These are phyloP conservation scores for Oryza meyeriana DNA, from an alignment of 176 grass and related monocot genomes.

Conservation along the genomic window DNA sequence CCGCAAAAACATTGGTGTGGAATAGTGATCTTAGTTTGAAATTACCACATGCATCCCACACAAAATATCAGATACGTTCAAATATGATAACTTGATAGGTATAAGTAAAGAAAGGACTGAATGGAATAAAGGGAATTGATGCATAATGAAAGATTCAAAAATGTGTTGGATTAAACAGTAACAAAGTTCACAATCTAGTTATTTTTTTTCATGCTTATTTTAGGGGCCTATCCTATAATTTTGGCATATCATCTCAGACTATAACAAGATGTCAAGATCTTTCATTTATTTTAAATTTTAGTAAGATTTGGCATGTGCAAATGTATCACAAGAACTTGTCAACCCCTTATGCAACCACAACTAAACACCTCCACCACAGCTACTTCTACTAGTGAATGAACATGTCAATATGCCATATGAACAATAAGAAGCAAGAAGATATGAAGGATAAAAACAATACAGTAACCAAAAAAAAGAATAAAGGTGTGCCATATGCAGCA, in stretches of 20 bases:
- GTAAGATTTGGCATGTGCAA: background rate
- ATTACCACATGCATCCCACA: background rate
- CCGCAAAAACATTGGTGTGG: background rate
- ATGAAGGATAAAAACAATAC: background rate
- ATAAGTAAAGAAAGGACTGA: background rate
- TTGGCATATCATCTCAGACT: background rate
- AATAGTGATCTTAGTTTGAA: background rate
- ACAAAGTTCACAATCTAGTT: background rate
- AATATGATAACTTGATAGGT: slow-evolving; percentile 13
- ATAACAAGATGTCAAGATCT: background rate
- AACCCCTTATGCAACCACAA: slow-evolving; percentile 22
- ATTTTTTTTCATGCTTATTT: background rate
- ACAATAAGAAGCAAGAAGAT: background rate
- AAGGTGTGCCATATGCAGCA: background rate
- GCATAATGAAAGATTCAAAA: background rate
- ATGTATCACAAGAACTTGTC: background rate
- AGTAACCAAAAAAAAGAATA: background rate
- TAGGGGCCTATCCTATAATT: background rate
- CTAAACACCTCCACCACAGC: background rate
- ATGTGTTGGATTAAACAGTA: background rate
- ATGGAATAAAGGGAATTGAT: background rate
- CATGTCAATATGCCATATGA: background rate
- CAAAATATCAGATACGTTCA: background rate
- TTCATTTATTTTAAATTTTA: background rate
- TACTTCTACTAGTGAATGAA: background rate